A percentile compares a stretch with the other conserved stretches of the same genome.
phyloP scores from a whole-genome alignment of 768 basidiomycete species.

The Rhodotorula sphaerocarpa region DNA sequence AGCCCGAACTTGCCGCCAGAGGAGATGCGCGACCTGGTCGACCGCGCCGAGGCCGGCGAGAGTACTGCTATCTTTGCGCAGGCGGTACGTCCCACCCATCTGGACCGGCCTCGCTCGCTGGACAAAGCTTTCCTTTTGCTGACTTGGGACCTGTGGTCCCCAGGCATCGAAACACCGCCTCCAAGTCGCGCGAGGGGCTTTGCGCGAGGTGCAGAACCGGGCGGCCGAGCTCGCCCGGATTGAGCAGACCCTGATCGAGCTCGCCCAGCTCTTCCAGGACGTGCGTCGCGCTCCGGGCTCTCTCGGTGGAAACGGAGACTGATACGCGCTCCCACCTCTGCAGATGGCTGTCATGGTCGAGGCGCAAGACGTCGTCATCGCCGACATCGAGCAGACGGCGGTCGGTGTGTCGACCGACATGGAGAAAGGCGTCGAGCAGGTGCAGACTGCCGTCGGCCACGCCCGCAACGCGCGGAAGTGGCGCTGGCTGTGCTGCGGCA shows the following conservation, averaged over 20 bases:
- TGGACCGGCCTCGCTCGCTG: background rate
- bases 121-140: background rate
- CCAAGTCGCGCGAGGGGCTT: slow-evolving; percentile 63
- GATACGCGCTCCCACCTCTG: background rate
- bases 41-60: slow-evolving; percentile 18
- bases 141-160: background rate
- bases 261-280: slow-evolving; percentile 76
- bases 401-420: slow-evolving; percentile 58
- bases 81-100: slow-evolving; percentile 6
- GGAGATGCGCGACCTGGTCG: slow-evolving; percentile 13
- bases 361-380: slow-evolving; percentile 67
- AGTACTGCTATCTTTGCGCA: slow-evolving; percentile 23
- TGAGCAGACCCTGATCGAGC: slow-evolving; percentile 70
- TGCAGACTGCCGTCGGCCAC: slow-evolving; percentile 71
- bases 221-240: slow-evolving; percentile 74
- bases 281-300: slow-evolving; percentile 43
- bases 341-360: slow-evolving; percentile 71
- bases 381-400: slow-evolving; percentile 57
- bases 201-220: slow-evolving; percentile 75
- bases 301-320: background rate
- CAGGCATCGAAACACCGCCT: too few species aligned
- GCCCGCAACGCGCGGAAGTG: slow-evolving; percentile 83
- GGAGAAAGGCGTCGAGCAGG: slow-evolving; percentile 62
- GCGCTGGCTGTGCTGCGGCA: slow-evolving; percentile 84
- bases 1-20: slow-evolving; percentile 14